Percentiles rank a stretch among this genome's conserved stretches.
These are phyloP conservation scores for Trichaptum fuscoviolaceum DNA, from an alignment of 768 basidiomycete species.

Conservation along the genomic window DNA sequence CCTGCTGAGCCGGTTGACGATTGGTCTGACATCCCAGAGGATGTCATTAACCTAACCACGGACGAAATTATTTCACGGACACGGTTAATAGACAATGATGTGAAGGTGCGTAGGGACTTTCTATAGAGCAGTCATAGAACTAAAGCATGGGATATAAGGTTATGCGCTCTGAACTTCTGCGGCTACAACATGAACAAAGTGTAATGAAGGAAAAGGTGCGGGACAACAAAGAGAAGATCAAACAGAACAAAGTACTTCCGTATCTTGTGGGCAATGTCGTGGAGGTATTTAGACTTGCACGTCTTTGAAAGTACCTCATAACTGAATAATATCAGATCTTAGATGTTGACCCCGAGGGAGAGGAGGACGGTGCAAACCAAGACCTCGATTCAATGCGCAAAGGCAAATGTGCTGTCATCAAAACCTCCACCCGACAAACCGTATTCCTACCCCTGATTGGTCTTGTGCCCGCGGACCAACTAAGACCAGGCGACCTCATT, in stretches of 20 bases:
- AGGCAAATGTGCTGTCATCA: conserved; percentile 98
- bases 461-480: conserved; percentile 87
- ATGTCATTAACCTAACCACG: conserved; percentile 68
- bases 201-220: conserved; percentile 99
- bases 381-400: conserved; percentile 95
- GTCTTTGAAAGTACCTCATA: background rate
- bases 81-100: conserved; percentile 93
- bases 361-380: conserved; percentile 93
- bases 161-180: conserved; percentile 91
- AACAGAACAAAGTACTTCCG: conserved; percentile 98
- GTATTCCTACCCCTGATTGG: conserved; percentile 98
- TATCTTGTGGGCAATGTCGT: conserved; percentile 98
- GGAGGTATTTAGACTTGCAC: conserved; percentile 53
- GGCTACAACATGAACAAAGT: conserved; percentile 89
- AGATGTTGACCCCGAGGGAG: conserved; percentile 87
- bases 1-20: conserved; percentile 52
- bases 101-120: conserved; percentile 56
- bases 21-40: conserved; percentile 89
- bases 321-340: conserved; percentile 61
- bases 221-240: conserved; percentile 97
- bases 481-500: conserved; percentile 90
- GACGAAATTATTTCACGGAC: conserved; percentile 89
- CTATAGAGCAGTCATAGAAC: background rate
- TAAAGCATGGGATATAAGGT: conserved; percentile 50
- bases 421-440: conserved; percentile 97